Conservation (phyloP, 78 protist species). For the Protostelium mycophagum region DNA sequence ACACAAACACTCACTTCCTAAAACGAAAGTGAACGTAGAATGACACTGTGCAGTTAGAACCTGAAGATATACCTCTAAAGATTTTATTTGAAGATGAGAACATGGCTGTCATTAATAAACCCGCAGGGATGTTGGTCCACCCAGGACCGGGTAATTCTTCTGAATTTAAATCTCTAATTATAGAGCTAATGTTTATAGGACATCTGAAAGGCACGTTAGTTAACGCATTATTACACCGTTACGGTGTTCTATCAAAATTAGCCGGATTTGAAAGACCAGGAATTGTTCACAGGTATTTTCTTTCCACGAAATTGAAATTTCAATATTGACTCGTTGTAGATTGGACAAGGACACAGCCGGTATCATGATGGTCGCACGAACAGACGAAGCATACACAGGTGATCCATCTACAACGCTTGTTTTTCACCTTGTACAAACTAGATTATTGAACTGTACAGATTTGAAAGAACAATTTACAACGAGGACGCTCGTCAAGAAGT, state of each 20-base stretch:
- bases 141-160: neutral
- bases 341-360: slow-evolving; percentile 50
- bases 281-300: slow-evolving; percentile 23
- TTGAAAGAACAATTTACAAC: slow-evolving; percentile 11
- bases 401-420: no score
- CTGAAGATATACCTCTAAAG: neutral
- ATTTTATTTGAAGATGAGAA: neutral
- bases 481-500: slow-evolving; percentile 25
- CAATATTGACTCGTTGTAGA: no score
- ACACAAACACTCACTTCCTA: no score
- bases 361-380: slow-evolving; percentile 34
- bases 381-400: neutral
- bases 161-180: neutral
- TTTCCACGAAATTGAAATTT: slow-evolving; percentile 6
- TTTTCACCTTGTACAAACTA: no score
- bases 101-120: neutral
- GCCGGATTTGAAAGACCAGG: slow-evolving; percentile 45
- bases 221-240: slow-evolving; percentile 23
- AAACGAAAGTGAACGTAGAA: no score
- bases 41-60: neutral
- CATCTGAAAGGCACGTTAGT: slow-evolving; percentile 23
- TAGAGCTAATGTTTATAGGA: neutral
- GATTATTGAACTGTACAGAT: neutral
- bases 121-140: neutral
- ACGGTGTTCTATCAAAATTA: slow-evolving; percentile 24